Base-by-base conservation (phyloP, 805 yeast genomes). In the Saccharomycopsis capsularis region DNA sequence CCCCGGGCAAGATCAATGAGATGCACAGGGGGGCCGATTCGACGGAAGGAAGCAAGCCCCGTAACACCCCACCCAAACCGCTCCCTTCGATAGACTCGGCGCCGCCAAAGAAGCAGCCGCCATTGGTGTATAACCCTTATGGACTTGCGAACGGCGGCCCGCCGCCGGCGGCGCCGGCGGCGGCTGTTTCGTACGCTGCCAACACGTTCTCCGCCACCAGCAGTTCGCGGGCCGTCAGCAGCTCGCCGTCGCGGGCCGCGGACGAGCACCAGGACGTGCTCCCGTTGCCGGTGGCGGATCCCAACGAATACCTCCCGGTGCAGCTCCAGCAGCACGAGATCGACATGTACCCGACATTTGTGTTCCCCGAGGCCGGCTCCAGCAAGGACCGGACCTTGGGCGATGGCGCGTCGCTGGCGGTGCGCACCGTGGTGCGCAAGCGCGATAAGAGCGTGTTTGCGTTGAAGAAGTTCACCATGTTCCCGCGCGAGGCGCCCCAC, bases 351-450 rank as follows among this genome's bases (percentile, higher is more conserved):
- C 82, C 80, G 39, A 77, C 75, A 49, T 85, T 77, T 58, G 76
- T 71, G 38, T 55, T 74, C 19, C 68, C 71, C 2, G 68, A 67
- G 7, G 61, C 63, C 46, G 49, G 50, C 5, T 51, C 60, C 1
- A 66, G 67, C 22, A 68, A 67, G 43, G 68, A 68, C 22, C 72
- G 73, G 47, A 74, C 71, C 42, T 62, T 85, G 45, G 93, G 90
- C 2, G 76, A 74, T 48, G 93, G 95, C 43, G 90, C 90, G 2
- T 76, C 85, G 2, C 76, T 86, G 3, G 75, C 76, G 42, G 89
- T 85, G 21, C 68, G 81, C 47, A 74, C 74, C 49, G 63, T 75
- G 2, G 66, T 68, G 48, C 61, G 66, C 15, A 62, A 66, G 37
- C 56, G 61, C 22, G 60, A 63, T 21, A 70, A 70, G 48, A 70